phyloP scores from a whole-genome alignment of 164 flowering plant species.

The Berberis thunbergii region DNA sequence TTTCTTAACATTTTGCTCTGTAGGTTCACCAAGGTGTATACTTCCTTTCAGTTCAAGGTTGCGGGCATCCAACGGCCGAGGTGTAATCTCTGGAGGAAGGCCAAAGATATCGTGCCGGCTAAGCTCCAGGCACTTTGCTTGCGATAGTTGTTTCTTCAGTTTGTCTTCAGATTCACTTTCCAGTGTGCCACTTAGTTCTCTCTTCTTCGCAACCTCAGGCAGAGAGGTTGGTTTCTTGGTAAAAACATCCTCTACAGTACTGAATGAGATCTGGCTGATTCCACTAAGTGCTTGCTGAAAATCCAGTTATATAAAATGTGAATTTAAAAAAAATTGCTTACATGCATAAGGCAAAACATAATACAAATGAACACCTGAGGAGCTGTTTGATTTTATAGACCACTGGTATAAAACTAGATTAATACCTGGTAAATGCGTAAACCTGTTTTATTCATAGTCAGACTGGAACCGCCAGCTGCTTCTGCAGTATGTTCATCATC shows the following conservation, averaged over 20 bases:
- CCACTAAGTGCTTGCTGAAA: constrained; percentile 73
- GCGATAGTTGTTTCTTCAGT: constrained; percentile 67
- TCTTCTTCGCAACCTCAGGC: constrained; percentile 91
- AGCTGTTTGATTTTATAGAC: not conserved
- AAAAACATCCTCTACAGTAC: constrained; percentile 58
- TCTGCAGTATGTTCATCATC: constrained; percentile 41
- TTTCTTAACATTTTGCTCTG: constrained; percentile 41
- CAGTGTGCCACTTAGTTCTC: constrained; percentile 81
- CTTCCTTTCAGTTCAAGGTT: constrained; percentile 46
- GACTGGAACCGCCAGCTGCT: constrained; percentile 39
- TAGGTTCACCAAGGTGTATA: constrained; percentile 54
- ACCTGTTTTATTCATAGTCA: constrained; percentile 52
- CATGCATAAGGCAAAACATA: not conserved
- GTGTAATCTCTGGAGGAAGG: constrained; percentile 71
- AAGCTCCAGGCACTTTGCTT: constrained; percentile 84
- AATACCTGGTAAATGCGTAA: constrained; percentile 80
- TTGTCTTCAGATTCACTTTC: constrained; percentile 58
- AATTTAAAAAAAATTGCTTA: not conserved
- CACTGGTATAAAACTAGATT: not conserved
- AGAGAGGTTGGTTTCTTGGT: constrained; percentile 71
- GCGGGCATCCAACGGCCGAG: constrained; percentile 45
- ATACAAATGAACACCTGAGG: not conserved
- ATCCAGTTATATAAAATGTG: not conserved
- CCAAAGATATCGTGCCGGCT: constrained; percentile 92
- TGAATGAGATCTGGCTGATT: constrained; percentile 89